These are phyloP conservation scores for Boletus insuetus DNA, from an alignment of 768 basidiomycete genomes.

Conservation along the genomic window DNA sequence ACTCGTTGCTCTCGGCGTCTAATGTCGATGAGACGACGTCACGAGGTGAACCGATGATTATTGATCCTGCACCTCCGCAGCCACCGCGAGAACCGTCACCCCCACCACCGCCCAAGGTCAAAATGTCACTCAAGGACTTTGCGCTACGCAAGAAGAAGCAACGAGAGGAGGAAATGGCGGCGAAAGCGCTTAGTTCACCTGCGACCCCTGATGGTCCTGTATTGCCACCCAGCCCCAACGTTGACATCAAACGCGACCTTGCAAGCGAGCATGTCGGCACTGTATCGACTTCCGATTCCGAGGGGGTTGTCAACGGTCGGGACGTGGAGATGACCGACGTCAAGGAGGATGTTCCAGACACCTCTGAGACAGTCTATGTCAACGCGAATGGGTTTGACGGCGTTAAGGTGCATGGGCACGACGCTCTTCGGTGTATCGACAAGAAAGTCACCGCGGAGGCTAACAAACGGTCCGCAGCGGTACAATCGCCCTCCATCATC, in stretches of 20 bases:
- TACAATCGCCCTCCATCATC: background rate
- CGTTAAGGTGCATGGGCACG: background rate
- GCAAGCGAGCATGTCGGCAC: background rate
- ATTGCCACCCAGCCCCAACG: slow-evolving; percentile 19
- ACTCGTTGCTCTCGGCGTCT: background rate
- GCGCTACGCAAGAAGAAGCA: slow-evolving; percentile 53
- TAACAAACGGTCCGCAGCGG: background rate
- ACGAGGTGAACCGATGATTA: slow-evolving; percentile 8
- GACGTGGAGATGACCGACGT: slow-evolving; percentile 12
- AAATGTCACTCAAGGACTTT: slow-evolving; percentile 57
- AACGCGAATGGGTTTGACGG: slow-evolving; percentile 1
- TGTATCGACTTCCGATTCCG: background rate
- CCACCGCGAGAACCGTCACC: slow-evolving; percentile 24
- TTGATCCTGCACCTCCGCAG: slow-evolving; percentile 6
- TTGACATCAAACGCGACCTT: slow-evolving; percentile 18
- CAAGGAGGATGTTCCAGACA: background rate
- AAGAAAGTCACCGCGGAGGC: background rate
- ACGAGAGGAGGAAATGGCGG: slow-evolving; percentile 43
- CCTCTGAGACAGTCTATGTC: background rate
- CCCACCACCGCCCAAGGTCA: slow-evolving; percentile 47
- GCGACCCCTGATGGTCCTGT: slow-evolving; percentile 8
- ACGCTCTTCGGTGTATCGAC: background rate
- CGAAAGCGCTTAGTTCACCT: slow-evolving; percentile 28
- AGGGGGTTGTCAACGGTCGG: background rate
- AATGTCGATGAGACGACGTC: slow-evolving; percentile 1